Percentiles rank a stretch among this genome's conserved stretches.
These are phyloP conservation scores for Farysia itapuensis DNA, from an alignment of 1,284 basidiomycete genomes.

Conservation along the genomic window DNA sequence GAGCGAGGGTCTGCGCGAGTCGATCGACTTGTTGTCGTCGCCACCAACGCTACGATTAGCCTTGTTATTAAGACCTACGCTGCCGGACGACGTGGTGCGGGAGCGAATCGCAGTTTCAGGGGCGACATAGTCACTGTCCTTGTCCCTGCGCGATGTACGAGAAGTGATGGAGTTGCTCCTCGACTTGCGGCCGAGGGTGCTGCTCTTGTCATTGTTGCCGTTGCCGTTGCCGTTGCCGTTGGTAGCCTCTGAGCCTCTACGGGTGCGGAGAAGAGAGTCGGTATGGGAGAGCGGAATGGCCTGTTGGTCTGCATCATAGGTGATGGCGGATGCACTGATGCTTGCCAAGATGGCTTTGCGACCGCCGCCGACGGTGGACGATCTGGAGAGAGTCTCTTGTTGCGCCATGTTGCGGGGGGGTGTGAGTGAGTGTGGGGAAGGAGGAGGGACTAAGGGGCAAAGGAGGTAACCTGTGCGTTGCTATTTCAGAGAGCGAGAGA, in stretches of 20 bases:
- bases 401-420: too few relatives aligned
- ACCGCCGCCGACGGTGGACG: constrained; percentile 15
- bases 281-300: constrained; percentile 29
- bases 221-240: constrained; percentile 4
- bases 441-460: too few relatives aligned
- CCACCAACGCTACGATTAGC: too few relatives aligned
- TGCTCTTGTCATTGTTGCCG: too few relatives aligned
- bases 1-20: constrained; percentile 22
- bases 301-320: constrained; percentile 1
- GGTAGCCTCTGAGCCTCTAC: constrained; percentile 5
- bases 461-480: too few relatives aligned
- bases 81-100: constrained; percentile 11
- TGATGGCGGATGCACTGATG: constrained; percentile 10
- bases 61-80: too few relatives aligned
- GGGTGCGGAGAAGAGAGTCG: constrained; percentile 27
- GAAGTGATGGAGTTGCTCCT: constrained; percentile 16
- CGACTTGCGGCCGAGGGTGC: constrained; percentile 5
- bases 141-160: background rate
- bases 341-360: constrained; percentile 32
- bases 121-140: constrained; percentile 10
- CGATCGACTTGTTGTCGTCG: constrained; percentile 38
- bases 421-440: too few relatives aligned
- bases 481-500: too few relatives aligned
- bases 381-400: constrained; percentile 3
- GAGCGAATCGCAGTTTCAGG: constrained; percentile 5